Conservation (phyloP, 2,329 filamentous ascomycete species). For the Pseudocercospora pini-densiflorae region DNA sequence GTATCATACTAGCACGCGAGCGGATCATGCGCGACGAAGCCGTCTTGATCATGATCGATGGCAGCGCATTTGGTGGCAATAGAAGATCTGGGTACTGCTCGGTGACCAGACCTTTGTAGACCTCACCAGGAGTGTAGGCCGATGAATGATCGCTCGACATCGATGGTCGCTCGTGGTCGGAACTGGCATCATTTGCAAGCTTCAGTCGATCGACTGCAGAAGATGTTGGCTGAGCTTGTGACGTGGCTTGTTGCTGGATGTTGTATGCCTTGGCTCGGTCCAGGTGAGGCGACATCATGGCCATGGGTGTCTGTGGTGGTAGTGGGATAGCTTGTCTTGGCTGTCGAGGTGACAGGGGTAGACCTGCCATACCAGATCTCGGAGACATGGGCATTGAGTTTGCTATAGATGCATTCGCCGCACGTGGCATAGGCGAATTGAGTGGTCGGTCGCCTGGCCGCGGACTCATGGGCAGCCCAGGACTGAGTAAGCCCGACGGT, state of each 20-base stretch:
- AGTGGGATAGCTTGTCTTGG: slow-evolving; percentile 75
- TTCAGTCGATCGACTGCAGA: slow-evolving; percentile 30
- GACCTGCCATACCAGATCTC: slow-evolving; percentile 52
- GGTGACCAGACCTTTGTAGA: slow-evolving; percentile 78
- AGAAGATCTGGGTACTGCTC: slow-evolving; percentile 87
- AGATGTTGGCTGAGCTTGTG: slow-evolving; percentile 13
- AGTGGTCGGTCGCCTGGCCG: slow-evolving; percentile 64
- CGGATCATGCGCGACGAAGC: slow-evolving; percentile 95
- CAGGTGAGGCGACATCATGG: slow-evolving; percentile 60
- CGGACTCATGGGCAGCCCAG: slow-evolving; percentile 67
- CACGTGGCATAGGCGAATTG: slow-evolving; percentile 63
- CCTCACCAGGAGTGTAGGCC: slow-evolving; percentile 46
- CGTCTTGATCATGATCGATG: slow-evolving; percentile 82
- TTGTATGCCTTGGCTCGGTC: slow-evolving; percentile 45
- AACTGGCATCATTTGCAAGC: slow-evolving; percentile 26
- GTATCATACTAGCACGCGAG: slow-evolving; percentile 82
- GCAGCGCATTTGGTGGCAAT: slow-evolving; percentile 84
- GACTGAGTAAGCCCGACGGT: slow-evolving; percentile 58
- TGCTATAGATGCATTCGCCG: slow-evolving; percentile 57
- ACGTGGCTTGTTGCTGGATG: slow-evolving; percentile 30
- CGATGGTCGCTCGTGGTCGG: slow-evolving; percentile 34
- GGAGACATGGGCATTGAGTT: slow-evolving; percentile 73
- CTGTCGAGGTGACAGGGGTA: slow-evolving; percentile 72
- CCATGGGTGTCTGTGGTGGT: slow-evolving; percentile 70
- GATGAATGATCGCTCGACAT: slow-evolving; percentile 32